A percentile compares a stretch with the other conserved stretches of the same genome.
Conservation (phyloP, 805 yeast species). For the Pichia ethanolica region DNA sequence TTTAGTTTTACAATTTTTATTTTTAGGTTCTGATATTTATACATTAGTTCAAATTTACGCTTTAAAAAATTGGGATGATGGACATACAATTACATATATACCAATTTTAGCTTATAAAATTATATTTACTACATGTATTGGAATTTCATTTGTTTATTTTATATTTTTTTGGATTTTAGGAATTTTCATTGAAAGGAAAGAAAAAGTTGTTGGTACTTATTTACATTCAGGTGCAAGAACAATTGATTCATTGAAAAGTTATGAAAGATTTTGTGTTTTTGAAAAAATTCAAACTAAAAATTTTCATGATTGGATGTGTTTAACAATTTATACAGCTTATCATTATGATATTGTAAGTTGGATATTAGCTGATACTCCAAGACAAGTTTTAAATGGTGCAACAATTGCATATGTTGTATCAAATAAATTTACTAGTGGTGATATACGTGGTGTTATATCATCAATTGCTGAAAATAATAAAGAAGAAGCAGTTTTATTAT, state of each 20-base stretch:
- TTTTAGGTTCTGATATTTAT: conserved; percentile 65
- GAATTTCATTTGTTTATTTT: conserved; percentile 55
- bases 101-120: conserved; percentile 26
- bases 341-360: conserved; percentile 54
- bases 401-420: conserved; percentile 53
- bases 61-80: conserved; percentile 38
- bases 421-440: conserved; percentile 30
- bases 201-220: conserved; percentile 63
- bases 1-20: conserved; percentile 43
- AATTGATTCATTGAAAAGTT: conserved; percentile 48
- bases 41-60: conserved; percentile 71
- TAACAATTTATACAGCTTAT: conserved; percentile 56
- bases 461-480: conserved; percentile 53
- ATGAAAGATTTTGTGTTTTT: conserved; percentile 65
- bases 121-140: conserved; percentile 54
- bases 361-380: conserved; percentile 74
- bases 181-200: conserved; percentile 46
- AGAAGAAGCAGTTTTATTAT: conserved; percentile 61
- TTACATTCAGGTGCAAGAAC: conserved; percentile 57
- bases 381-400: conserved; percentile 77
- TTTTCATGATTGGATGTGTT: conserved; percentile 59
- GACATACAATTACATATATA: conserved; percentile 27
- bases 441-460: conserved; percentile 41
- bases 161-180: conserved; percentile 55
- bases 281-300: conserved; percentile 60